Percentiles rank a stretch among this genome's conserved stretches.
phyloP scores from a whole-genome alignment of 2,329 filamentous ascomycete genomes.

The Ustulina deusta region DNA sequence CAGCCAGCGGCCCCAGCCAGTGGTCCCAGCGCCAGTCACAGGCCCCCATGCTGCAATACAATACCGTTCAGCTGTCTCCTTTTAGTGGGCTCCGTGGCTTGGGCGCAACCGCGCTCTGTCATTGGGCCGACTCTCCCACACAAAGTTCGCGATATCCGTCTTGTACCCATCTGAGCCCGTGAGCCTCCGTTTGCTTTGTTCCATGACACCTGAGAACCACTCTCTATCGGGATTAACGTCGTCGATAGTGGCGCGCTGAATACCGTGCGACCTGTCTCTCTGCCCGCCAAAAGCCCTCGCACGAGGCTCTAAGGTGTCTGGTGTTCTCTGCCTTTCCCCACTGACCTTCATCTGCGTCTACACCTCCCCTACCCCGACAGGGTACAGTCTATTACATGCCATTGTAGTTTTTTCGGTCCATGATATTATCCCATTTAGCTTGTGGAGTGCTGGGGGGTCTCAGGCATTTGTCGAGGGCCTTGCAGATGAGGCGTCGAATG shows the following conservation, averaged over 20 bases:
- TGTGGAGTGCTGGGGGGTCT: slow-evolving; percentile 41
- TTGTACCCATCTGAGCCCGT: slow-evolving; percentile 29
- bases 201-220: slow-evolving; percentile 44
- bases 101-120: slow-evolving; percentile 20
- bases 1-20: slow-evolving; percentile 13
- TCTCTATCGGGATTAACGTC: slow-evolving; percentile 46
- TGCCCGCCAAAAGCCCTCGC: slow-evolving; percentile 17
- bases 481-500: slow-evolving; percentile 46
- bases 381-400: not conserved
- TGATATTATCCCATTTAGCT: too few relatives aligned
- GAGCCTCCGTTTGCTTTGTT: slow-evolving; percentile 36
- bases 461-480: slow-evolving; percentile 42
- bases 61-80: slow-evolving; percentile 39
- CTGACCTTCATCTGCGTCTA: slow-evolving; percentile 21
- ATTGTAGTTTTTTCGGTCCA: too few relatives aligned
- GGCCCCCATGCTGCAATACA: slow-evolving; percentile 29
- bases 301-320: not conserved
- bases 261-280: slow-evolving; percentile 40
- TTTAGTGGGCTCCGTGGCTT: slow-evolving; percentile 36
- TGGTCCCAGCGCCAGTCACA: slow-evolving; percentile 28
- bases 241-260: slow-evolving; percentile 50
- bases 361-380: slow-evolving; percentile 24
- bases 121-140: slow-evolving; percentile 38
- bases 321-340: slow-evolving; percentile 16
- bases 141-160: slow-evolving; percentile 40